These are phyloP conservation scores for Camellia granthamiana DNA, from an alignment of 148 eudicot species.

Conservation along the genomic window DNA sequence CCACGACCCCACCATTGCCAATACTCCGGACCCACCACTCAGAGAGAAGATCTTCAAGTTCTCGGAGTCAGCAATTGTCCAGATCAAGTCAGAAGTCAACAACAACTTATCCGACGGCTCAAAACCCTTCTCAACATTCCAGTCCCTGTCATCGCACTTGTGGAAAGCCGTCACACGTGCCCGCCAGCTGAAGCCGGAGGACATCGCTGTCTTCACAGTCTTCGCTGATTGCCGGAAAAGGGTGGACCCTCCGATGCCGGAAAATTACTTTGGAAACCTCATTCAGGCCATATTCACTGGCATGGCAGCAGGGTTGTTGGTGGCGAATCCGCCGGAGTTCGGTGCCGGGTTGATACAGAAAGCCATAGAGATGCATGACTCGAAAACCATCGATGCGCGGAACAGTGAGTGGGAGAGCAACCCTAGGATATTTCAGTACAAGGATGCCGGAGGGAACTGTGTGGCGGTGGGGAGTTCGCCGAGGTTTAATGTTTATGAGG, in stretches of 20 bases:
- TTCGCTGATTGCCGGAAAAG: constrained; percentile 84
- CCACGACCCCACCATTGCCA: constrained; percentile 37
- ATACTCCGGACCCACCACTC: constrained; percentile 33
- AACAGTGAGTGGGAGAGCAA: constrained; percentile 80
- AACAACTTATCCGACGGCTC: constrained; percentile 25
- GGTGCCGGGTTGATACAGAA: constrained; percentile 53
- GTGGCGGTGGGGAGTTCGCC: constrained; percentile 98
- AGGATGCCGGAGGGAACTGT: constrained; percentile 91
- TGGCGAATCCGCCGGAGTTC: constrained; percentile 57
- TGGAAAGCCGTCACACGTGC: constrained; percentile 84
- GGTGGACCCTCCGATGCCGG: constrained; percentile 94
- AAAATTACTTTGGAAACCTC: constrained; percentile 84
- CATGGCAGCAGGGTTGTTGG: constrained; percentile 67
- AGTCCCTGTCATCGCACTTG: constrained; percentile 75
- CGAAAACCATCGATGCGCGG: constrained; percentile 55
- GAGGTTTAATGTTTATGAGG: constrained; percentile 85
- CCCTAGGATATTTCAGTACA: constrained; percentile 77
- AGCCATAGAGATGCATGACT: constrained; percentile 46
- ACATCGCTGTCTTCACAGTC: constrained; percentile 75
- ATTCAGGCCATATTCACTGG: constrained; percentile 94
- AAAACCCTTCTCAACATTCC: constrained; percentile 73
- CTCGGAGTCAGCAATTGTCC: constrained; percentile 60
- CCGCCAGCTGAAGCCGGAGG: constrained; percentile 69
- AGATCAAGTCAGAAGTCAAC: constrained; percentile 61
- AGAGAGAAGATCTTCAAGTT: constrained; percentile 75